Percentiles rank a stretch among this genome's conserved stretches.
These are phyloP conservation scores for Cucurbitaria berberidis DNA, from an alignment of 2,329 filamentous ascomycete genomes.

Conservation along the genomic window DNA sequence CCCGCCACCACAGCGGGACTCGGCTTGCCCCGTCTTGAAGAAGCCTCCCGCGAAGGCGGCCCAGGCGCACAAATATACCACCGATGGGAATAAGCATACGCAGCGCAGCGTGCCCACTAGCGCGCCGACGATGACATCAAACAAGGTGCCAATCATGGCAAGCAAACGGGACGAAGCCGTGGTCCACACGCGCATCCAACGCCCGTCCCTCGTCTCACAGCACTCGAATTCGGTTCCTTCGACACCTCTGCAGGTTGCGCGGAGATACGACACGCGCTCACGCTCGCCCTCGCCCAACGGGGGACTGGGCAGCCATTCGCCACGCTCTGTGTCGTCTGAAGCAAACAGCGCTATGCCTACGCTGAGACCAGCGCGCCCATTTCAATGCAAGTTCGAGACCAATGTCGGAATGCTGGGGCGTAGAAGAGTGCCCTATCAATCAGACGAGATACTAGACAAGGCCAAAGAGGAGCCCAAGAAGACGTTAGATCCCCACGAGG, in stretches of 20 bases:
- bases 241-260: constrained; percentile 86
- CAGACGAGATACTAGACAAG: constrained; percentile 81
- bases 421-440: constrained; percentile 88
- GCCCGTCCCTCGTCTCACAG: constrained; percentile 62
- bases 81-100: constrained; percentile 48
- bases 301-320: constrained; percentile 77
- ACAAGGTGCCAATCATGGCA: constrained; percentile 34
- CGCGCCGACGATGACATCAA: constrained; percentile 49
- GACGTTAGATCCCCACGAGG: constrained; percentile 47
- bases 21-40: constrained; percentile 36
- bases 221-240: constrained; percentile 92
- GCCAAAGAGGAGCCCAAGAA: constrained; percentile 71
- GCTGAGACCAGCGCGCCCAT: constrained; percentile 64
- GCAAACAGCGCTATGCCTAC: constrained; percentile 76
- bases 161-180: constrained; percentile 36
- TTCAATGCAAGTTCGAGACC: constrained; percentile 85
- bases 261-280: constrained; percentile 79
- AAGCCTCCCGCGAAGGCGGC: constrained; percentile 37
- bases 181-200: constrained; percentile 39
- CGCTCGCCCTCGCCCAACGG: constrained; percentile 79
- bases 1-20: constrained; percentile 44
- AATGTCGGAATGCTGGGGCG: constrained; percentile 75
- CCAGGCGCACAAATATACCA: constrained; percentile 37
- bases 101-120: constrained; percentile 41
- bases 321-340: constrained; percentile 88